Conservation (phyloP, 1,284 basidiomycete genomes). For the Sphaerobolus stellatus region DNA sequence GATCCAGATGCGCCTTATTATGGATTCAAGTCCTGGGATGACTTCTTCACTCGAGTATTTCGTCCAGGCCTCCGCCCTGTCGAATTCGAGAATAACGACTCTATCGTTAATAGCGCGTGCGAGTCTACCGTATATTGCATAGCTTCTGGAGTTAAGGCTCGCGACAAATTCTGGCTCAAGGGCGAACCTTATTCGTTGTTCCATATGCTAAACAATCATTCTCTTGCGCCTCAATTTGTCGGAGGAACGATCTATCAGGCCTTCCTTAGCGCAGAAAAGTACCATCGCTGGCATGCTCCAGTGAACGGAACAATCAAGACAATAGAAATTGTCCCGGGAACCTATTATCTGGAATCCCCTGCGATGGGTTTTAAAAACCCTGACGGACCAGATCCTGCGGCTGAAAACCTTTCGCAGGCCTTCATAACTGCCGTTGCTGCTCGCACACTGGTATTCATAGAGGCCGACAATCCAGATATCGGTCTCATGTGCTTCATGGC, state of each 20-base stretch:
- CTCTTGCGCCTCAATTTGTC: slow-evolving; percentile 35
- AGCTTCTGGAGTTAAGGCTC: slow-evolving; percentile 29
- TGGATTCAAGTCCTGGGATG: slow-evolving; percentile 54
- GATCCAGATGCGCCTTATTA: slow-evolving; percentile 37
- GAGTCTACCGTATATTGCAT: slow-evolving; percentile 45
- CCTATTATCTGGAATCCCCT: slow-evolving; percentile 45
- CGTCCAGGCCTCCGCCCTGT: too few species aligned
- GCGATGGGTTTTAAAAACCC: slow-evolving; percentile 15
- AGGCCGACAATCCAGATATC: slow-evolving; percentile 48
- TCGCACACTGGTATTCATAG: slow-evolving; percentile 52
- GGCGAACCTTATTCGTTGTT: slow-evolving; percentile 42
- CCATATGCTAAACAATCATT: slow-evolving; percentile 40
- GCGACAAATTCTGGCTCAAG: slow-evolving; percentile 49
- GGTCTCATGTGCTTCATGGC: slow-evolving; percentile 51
- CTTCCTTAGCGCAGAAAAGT: slow-evolving; percentile 47
- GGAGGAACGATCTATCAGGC: slow-evolving; percentile 57
- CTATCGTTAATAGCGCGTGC: too few species aligned
- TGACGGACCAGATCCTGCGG: slow-evolving; percentile 26
- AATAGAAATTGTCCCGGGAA: slow-evolving; percentile 44
- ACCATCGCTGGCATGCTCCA: slow-evolving; percentile 58
- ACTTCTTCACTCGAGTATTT: slow-evolving; percentile 51
- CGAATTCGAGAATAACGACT: too few species aligned
- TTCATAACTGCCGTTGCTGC: slow-evolving; percentile 41
- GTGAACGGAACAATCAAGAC: slow-evolving; percentile 47
- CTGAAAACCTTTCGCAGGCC: slow-evolving; percentile 29